These are phyloP conservation scores for Trypanosoma melophagium DNA, from an alignment of 208 protist genomes.

Conservation along the genomic window DNA sequence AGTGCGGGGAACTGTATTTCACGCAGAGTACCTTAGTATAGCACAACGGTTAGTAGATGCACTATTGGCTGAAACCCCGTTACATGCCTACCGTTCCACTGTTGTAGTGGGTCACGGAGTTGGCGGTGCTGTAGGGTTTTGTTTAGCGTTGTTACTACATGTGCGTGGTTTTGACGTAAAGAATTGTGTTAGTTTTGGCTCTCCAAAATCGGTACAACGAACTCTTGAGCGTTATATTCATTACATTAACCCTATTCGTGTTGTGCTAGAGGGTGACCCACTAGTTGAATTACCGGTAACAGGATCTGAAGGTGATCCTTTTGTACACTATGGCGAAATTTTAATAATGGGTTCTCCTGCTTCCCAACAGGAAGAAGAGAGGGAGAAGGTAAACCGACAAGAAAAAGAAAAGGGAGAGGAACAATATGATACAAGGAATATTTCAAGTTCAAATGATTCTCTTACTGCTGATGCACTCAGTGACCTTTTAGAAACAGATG, in stretches of 20 bases:
- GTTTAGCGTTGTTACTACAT: slow-evolving; percentile 50
- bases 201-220: slow-evolving; percentile 57
- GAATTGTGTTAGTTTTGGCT: slow-evolving; percentile 74
- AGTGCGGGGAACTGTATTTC: slow-evolving; percentile 62
- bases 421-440: background rate
- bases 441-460: background rate
- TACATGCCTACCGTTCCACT: slow-evolving; percentile 72
- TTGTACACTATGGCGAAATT: slow-evolving; percentile 83
- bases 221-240: slow-evolving; percentile 67
- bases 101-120: slow-evolving; percentile 80
- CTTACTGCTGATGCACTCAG: slow-evolving; percentile 36
- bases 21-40: slow-evolving; percentile 49
- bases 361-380: background rate
- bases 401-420: background rate
- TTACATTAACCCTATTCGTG: slow-evolving; percentile 69
- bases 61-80: slow-evolving; percentile 58
- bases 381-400: background rate
- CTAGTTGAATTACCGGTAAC: slow-evolving; percentile 81
- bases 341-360: slow-evolving; percentile 39
- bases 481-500: slow-evolving; percentile 12
- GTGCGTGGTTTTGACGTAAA: slow-evolving; percentile 69
- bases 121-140: slow-evolving; percentile 65
- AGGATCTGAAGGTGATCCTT: slow-evolving; percentile 64
- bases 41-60: slow-evolving; percentile 63
- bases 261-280: slow-evolving; percentile 80